Evolutionary conservation across 164 flowering plant species (phyloP).

Genomic region (Saururus chinensis): DNA sequence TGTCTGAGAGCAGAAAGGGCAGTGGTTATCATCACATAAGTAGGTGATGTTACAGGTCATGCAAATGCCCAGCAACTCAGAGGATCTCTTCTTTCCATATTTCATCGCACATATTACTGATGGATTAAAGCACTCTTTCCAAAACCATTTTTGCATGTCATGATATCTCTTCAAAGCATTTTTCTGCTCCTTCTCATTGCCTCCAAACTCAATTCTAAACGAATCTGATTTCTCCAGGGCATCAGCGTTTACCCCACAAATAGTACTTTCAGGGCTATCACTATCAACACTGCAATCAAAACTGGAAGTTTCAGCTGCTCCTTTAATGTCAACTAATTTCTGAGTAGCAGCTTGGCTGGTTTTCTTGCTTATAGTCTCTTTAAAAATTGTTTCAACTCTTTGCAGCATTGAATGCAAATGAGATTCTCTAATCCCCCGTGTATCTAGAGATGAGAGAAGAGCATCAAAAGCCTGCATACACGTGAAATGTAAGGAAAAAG

Average conservation of each 20-base stretch:
- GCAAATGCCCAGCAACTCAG: slow-evolving; percentile 37
- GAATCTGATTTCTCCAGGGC: slow-evolving; percentile 40
- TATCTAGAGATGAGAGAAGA: slow-evolving; percentile 60
- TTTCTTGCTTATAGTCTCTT: slow-evolving; percentile 37
- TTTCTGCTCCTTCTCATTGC: slow-evolving; percentile 35
- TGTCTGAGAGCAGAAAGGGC: slow-evolving; percentile 48
- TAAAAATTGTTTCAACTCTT: slow-evolving; percentile 55
- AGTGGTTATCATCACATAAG: slow-evolving; percentile 37
- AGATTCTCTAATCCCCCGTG: slow-evolving; percentile 74
- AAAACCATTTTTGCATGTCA: slow-evolving; percentile 68
- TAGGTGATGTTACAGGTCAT: slow-evolving; percentile 34
- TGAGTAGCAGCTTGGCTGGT: not conserved
- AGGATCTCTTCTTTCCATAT: slow-evolving; percentile 53
- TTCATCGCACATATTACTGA: slow-evolving; percentile 45
- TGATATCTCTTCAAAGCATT: slow-evolving; percentile 42
- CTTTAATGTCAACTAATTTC: slow-evolving; percentile 14
- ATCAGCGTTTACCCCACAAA: slow-evolving; percentile 28
- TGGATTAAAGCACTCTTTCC: slow-evolving; percentile 58
- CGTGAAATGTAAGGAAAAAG: not conserved
- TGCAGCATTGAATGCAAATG: slow-evolving; percentile 70
- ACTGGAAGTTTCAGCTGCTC: slow-evolving; percentile 22
- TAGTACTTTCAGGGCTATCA: slow-evolving; percentile 39
- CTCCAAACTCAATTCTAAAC: slow-evolving; percentile 50
- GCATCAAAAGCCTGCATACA: slow-evolving; percentile 62
- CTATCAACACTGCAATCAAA: slow-evolving; percentile 20